Evolutionary conservation across 345 rosid genomes (phyloP).

Genomic region (Populus nigra): DNA sequence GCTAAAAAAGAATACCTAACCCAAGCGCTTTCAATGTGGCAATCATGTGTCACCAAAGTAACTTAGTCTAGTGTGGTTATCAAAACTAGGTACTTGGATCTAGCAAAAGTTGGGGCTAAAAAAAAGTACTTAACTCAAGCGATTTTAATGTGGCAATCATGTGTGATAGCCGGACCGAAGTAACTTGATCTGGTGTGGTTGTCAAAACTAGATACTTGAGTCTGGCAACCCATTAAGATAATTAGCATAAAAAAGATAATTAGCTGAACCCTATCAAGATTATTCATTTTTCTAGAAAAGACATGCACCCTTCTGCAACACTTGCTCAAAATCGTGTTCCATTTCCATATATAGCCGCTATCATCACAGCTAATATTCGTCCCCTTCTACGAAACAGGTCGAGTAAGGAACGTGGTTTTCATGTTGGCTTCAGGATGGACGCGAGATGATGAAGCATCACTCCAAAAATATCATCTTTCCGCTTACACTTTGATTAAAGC

Average conservation of each 20-base stretch:
- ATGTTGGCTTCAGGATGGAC: constrained; percentile 1
- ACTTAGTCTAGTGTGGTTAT: too few species aligned
- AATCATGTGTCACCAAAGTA: too few species aligned
- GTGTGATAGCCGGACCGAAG: fast-evolving
- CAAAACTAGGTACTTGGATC: too few species aligned
- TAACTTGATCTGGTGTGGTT: too few species aligned
- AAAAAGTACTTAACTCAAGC: too few species aligned
- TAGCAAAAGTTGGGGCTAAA: too few species aligned
- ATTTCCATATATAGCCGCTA: not conserved
- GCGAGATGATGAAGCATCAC: constrained; percentile 3
- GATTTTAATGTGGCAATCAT: too few species aligned
- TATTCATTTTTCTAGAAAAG: not conserved
- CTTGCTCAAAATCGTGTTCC: constrained; percentile 15
- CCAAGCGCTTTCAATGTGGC: too few species aligned
- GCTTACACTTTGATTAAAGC: too few species aligned
- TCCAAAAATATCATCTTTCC: not conserved
- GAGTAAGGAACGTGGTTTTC: constrained; percentile 18
- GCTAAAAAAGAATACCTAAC: too few species aligned
- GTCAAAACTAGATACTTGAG: fast-evolving
- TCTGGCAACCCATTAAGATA: too few species aligned
- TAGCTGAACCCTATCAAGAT: not conserved
- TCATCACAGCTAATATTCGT: not conserved
- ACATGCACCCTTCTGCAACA: not conserved
- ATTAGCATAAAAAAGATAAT: not conserved
- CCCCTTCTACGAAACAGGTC: not conserved